Evolutionary conservation across 2,329 filamentous ascomycete species (phyloP).

Genomic region (Rhinocladiella similis): DNA sequence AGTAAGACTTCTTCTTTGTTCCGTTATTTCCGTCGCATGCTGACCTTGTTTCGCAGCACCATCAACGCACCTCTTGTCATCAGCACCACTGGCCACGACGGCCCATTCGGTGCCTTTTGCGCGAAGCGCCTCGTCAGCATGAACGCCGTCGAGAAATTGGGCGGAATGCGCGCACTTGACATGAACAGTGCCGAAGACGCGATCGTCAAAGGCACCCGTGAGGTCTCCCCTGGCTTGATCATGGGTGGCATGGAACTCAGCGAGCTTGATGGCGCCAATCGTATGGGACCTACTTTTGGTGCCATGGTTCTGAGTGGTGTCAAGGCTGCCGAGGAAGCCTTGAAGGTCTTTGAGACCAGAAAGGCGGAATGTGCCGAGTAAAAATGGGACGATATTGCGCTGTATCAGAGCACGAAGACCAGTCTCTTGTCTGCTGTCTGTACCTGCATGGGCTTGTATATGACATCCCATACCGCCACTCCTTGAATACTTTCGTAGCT

Average conservation of each 20-base stretch:
- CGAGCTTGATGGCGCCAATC: constrained; percentile 86
- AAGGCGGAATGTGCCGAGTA: constrained; percentile 73
- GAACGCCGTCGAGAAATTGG: constrained; percentile 77
- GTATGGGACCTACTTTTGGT: constrained; percentile 87
- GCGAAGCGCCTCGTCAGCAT: constrained; percentile 91
- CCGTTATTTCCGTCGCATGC: too few species aligned
- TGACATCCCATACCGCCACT: background rate
- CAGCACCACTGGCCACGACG: constrained; percentile 88
- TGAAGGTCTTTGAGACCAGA: constrained; percentile 74
- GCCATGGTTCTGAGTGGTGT: constrained; percentile 86
- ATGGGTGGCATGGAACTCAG: constrained; percentile 94
- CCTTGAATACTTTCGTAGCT: background rate
- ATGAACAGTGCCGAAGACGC: constrained; percentile 91
- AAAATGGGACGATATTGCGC: constrained; percentile 8
- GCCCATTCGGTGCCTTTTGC: constrained; percentile 84
- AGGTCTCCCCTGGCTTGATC: constrained; percentile 83
- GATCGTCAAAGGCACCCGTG: constrained; percentile 87
- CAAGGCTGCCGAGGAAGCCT: constrained; percentile 85
- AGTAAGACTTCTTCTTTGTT: too few species aligned
- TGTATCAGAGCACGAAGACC: background rate
- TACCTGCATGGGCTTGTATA: background rate
- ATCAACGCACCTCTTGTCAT: constrained; percentile 90
- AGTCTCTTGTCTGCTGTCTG: background rate
- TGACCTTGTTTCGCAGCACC: constrained; percentile 54
- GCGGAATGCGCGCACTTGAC: constrained; percentile 89